Base-by-base conservation (phyloP, 139 green algal genomes). In the Chlamydomonas eustigma region DNA sequence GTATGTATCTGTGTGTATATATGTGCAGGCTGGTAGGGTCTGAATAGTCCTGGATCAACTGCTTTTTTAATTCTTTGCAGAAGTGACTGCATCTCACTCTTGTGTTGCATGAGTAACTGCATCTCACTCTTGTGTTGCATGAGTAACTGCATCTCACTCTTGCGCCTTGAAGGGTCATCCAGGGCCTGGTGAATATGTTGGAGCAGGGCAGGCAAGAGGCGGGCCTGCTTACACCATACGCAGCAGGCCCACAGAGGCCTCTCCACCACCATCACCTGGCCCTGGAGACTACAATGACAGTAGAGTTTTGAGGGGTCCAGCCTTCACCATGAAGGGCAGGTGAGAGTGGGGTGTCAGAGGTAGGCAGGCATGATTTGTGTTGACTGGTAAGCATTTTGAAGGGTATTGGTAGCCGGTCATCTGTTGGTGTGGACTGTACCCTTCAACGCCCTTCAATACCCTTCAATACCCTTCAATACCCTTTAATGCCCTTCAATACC, bases 271-370 rank as follows among this genome's bases (percentile, higher is more conserved):
- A 2, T 79, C 73, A 8, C 58, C 78, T 63, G 78, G 78, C 4
- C 78, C 78, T 12, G 78, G 37, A 3, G 78, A 76, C 22, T 83
- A 83, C 39, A 50, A 8, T 2, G 35, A 39, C 18, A 30, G 1
- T 3, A 18, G 36, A 0, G 44, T 65, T 0, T 50, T 30, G 2
- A 50, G 33, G 12, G 78, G 78, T 30, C 78, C 78, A 25, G 78
- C 78, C 1, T 83, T 67, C 73, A 77, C 37, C n/a, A 83, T 83
- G 65, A 66, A 65, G 31, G 76, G 76, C 30, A 81, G 76, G 76
- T 80, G 50, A 38, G n/a, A 12, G 12, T 28, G 44, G 12, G 44
- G 44, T 28, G 44, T 22, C 22, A 28, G 44, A 58, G n/a, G n/a
- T n/a, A n/a, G n/a, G n/a, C n/a, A n/a, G n/a, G n/a, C n/a, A n/a